Base-by-base conservation (phyloP, 1,139 yeast genomes). In the Nadsonia commutata region DNA sequence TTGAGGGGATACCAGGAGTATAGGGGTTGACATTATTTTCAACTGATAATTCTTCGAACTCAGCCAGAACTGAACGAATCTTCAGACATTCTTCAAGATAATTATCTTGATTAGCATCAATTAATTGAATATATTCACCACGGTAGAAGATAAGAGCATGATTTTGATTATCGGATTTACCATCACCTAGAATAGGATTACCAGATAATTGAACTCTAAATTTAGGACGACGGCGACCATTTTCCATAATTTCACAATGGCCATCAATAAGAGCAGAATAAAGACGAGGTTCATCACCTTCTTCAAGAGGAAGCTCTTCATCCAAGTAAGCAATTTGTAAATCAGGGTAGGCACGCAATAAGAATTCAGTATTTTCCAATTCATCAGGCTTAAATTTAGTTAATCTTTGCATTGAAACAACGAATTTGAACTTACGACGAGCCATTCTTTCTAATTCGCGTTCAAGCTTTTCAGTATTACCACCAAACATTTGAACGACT, bases 61-160 rank as follows among this genome's bases (percentile, higher is more conserved):
- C 98, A 52, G 97, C 97, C 62, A 90, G 74, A 49, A 90, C 95
- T 55, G 95, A 82, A 72, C 98, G 80, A 63, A 90, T 85, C 77
- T 90, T 90, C 67, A 90, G 74, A 76, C 98, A 90, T 68, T 90
- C 98, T 71, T 90, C 98, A 64, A 90, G 73, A 60, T 90, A 90
- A 69, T 90, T 90, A 67, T 90, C 98, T 71, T 90, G 98, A 66
- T 90, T 90, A 54, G 98, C 97, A 80, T 90, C 98, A 60, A 90
- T 82, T 68, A 90, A 76, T 68, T 90, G 97, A 56, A 90, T 78
- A 67, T 90, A 90, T 70, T 90, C 98, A 77, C 98, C 98, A 70
- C 98, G 84, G 72, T 88, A 84, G 76, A 90, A 90, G 62, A 90
- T 85, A 56, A 90, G 67, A 51, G 97, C 86, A 67, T 88, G 97